Evolutionary conservation across 441 rosid species (phyloP).

Genomic region (Pelargonium fulgidum): DNA sequence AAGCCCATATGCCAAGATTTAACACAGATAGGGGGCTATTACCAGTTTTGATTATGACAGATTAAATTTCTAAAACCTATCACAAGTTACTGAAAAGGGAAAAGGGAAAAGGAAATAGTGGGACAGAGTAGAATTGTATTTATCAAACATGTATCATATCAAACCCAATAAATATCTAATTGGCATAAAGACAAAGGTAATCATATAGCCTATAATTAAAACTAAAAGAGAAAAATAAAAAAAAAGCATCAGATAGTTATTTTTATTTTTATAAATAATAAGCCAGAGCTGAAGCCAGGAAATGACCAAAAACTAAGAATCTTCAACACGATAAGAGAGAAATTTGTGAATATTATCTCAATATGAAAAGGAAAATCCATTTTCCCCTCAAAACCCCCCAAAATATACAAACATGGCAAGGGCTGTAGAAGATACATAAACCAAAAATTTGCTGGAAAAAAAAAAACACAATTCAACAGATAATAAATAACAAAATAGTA

Average conservation of each 20-base stretch:
- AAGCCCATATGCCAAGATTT: neutral
- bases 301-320: neutral
- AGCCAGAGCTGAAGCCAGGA: neutral
- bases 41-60: neutral
- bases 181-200: neutral
- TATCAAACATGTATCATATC: neutral
- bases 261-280: too few relatives aligned
- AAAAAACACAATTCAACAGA: slow-evolving; percentile 2
- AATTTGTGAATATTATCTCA: neutral
- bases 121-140: neutral
- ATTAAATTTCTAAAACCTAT: neutral
- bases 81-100: neutral
- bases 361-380: neutral
- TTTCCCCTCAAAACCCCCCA: neutral
- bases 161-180: neutral
- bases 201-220: neutral
- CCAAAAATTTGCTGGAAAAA: too few relatives aligned
- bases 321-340: neutral
- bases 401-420: neutral
- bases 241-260: neutral
- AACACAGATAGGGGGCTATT: neutral
- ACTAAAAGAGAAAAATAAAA: neutral
- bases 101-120: neutral
- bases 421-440: too few relatives aligned
- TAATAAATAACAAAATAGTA: too few relatives aligned